Evolutionary conservation across 306 rosid genomes (phyloP).

Genomic region (Potentilla sterilis): DNA sequence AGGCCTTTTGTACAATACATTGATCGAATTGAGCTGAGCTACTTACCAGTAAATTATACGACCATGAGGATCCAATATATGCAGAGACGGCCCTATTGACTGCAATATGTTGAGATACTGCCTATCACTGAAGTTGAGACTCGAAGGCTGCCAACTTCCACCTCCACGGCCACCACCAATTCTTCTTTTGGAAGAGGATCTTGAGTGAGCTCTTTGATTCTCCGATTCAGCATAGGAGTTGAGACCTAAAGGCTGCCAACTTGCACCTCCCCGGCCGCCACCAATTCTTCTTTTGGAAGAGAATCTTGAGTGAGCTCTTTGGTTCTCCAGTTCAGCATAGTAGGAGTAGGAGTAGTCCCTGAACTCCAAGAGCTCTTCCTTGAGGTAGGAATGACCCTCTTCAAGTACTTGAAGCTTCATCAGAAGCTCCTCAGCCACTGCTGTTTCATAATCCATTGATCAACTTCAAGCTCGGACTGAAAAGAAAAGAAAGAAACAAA

Average conservation of each 20-base stretch:
- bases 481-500: too few relatives aligned
- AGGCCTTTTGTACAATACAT: neutral
- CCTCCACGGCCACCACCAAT: constrained; percentile 16
- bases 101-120: constrained; percentile 85
- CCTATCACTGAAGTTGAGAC: constrained; percentile 49
- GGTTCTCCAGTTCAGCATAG: constrained; percentile 9
- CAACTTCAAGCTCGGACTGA: neutral
- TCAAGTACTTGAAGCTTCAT: constrained; percentile 80
- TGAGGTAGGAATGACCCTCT: constrained; percentile 69
- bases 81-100: constrained; percentile 88
- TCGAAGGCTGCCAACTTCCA: constrained; percentile 43
- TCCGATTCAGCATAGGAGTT: neutral
- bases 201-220: constrained; percentile 80
- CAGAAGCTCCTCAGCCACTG: constrained; percentile 65
- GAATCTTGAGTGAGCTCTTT: too few relatives aligned
- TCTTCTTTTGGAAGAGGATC: constrained; percentile 36
- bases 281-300: too few relatives aligned
- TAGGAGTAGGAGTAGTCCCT: too few relatives aligned
- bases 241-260: too few relatives aligned
- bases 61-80: constrained; percentile 66
- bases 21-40: neutral
- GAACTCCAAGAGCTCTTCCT: constrained; percentile 70
- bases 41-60: constrained; percentile 73
- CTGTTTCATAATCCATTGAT: constrained; percentile 20
- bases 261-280: too few relatives aligned